Conservation (phyloP, 2,329 filamentous ascomycete species). For the Fusarium hainanense region DNA sequence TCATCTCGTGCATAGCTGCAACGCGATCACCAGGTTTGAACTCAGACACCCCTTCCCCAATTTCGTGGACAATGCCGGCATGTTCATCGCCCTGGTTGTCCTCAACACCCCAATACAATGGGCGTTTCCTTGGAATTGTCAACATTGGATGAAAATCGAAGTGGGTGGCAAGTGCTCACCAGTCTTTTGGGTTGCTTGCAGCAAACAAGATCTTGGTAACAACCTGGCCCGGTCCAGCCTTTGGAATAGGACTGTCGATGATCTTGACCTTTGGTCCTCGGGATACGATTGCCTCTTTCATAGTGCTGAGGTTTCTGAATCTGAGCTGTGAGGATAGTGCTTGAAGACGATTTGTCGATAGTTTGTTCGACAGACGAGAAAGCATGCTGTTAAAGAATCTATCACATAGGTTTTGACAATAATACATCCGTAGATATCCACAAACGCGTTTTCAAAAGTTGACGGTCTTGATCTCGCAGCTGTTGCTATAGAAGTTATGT, state of each 20-base stretch:
- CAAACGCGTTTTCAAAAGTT: too few relatives aligned
- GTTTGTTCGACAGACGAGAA: background rate
- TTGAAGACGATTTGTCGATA: background rate
- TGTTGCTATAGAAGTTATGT: background rate
- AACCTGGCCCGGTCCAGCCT: constrained; percentile 12
- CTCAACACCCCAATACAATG: constrained; percentile 23
- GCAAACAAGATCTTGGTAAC: constrained; percentile 18
- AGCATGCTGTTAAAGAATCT: background rate
- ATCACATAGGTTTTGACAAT: background rate
- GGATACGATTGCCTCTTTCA: constrained; percentile 31
- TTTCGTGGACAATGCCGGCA: constrained; percentile 4
- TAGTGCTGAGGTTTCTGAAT: constrained; percentile 2
- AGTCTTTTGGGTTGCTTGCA: constrained; percentile 30
- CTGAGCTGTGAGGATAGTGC: constrained; percentile 11
- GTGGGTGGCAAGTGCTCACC: background rate
- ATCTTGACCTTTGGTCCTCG: constrained; percentile 17
- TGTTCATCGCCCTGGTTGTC: constrained; percentile 32
- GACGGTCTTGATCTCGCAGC: too few relatives aligned
- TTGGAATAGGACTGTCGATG: constrained; percentile 8
- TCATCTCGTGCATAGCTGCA: constrained; percentile 32
- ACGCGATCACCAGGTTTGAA: constrained; percentile 29
- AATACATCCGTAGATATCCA: too few relatives aligned
- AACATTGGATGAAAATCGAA: background rate
- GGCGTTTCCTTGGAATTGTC: constrained; percentile 2
- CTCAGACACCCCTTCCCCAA: constrained; percentile 20